Conservation (phyloP, 108 stramenopile genomes). For the Licmophora abbreviata region DNA sequence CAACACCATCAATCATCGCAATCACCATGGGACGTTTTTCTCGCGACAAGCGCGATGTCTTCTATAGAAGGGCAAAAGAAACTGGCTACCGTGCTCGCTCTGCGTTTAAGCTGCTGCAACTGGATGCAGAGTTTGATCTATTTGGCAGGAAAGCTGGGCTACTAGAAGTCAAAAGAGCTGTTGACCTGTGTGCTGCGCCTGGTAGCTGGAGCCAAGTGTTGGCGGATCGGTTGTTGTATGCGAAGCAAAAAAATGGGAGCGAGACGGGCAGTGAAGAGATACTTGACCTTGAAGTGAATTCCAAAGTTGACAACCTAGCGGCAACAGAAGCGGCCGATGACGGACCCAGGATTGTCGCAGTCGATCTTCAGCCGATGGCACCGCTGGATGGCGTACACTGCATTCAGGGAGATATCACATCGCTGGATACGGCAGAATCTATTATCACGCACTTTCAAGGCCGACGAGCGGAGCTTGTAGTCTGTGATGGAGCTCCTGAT, state of each 20-base stretch:
- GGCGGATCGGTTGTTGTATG: constrained; percentile 35
- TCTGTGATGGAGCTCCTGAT: constrained; percentile 99
- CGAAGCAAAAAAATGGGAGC: constrained; percentile 2
- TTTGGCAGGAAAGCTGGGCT: constrained; percentile 26
- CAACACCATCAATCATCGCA: too few relatives aligned
- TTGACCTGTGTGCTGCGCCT: constrained; percentile 98
- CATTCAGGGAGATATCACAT: constrained; percentile 95
- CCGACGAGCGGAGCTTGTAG: constrained; percentile 86
- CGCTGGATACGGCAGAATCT: constrained; percentile 60
- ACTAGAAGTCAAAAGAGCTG: constrained; percentile 46
- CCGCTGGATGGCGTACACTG: constrained; percentile 88
- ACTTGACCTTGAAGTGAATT: constrained; percentile 1
- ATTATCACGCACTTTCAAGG: constrained; percentile 82
- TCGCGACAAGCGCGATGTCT: constrained; percentile 97
- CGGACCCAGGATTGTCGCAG: constrained; percentile 76
- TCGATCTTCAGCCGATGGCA: constrained; percentile 97
- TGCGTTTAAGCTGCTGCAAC: constrained; percentile 96
- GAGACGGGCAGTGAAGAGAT: background rate
- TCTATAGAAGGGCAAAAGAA: constrained; percentile 95
- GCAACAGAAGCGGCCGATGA: constrained; percentile 3
- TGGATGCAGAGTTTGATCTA: constrained; percentile 93
- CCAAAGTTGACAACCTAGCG: constrained; percentile 8
- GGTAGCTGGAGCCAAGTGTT: constrained; percentile 97
- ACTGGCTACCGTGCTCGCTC: constrained; percentile 92
- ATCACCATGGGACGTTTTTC: constrained; percentile 74